phyloP scores from a whole-genome alignment of 106 monocot genomes.

The Dendrobium catenatum region DNA sequence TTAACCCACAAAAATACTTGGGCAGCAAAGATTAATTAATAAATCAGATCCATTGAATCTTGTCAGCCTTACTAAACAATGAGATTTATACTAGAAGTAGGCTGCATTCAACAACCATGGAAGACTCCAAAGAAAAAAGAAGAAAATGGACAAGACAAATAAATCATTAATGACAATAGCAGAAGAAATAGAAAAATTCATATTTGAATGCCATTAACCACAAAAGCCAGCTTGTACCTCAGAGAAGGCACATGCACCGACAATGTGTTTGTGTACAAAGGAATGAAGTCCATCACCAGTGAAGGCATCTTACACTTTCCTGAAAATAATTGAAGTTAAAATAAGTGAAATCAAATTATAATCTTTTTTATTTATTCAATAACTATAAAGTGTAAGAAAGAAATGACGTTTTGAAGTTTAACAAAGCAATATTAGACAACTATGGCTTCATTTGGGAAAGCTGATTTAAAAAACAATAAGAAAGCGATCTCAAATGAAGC shows the following conservation, averaged over 20 bases:
- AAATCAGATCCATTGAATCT: not conserved
- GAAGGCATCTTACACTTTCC: slow-evolving; percentile 96
- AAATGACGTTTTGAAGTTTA: no score
- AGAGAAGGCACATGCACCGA: slow-evolving; percentile 90
- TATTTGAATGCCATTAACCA: not conserved
- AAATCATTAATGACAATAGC: not conserved
- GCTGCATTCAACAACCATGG: not conserved
- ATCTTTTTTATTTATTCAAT: not conserved
- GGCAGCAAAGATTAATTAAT: not conserved
- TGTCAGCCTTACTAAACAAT: not conserved
- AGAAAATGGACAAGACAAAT: not conserved
- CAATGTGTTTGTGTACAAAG: slow-evolving; percentile 95
- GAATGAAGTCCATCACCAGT: slow-evolving; percentile 78
- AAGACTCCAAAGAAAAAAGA: not conserved
- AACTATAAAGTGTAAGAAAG: not conserved
- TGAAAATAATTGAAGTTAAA: slow-evolving; percentile 21
- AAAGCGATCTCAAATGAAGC: no score
- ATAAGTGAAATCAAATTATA: not conserved
- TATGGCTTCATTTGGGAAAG: no score
- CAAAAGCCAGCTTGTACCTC: slow-evolving; percentile 41
- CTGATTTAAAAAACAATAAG: no score
- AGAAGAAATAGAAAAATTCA: not conserved
- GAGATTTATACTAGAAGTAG: not conserved
- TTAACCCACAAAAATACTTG: not conserved
- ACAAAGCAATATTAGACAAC: no score